Evolutionary conservation across 306 rosid species (phyloP).

Genomic region (Heteromeles arbutifolia): DNA sequence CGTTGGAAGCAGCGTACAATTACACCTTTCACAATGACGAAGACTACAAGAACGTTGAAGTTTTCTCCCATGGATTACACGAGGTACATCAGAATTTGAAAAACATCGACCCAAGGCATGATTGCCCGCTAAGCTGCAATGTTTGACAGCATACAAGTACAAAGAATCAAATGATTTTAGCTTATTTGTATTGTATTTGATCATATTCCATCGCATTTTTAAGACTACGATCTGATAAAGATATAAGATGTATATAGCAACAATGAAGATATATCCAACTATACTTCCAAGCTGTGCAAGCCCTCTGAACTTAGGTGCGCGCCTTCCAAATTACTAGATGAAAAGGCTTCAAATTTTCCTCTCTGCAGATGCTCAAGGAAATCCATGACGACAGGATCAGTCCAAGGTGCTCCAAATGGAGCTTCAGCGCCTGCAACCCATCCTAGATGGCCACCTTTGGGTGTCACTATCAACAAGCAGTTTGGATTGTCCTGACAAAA

Average conservation of each 20-base stretch:
- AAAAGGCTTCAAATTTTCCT: slow-evolving; percentile 19
- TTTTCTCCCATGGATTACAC: not conserved
- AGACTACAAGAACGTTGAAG: not conserved
- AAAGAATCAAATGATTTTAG: no score
- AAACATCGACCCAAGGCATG: no score
- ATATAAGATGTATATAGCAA: not conserved
- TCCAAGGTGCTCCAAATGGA: slow-evolving; percentile 87
- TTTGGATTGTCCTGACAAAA: slow-evolving; percentile 69
- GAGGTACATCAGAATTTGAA: no score
- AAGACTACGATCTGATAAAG: not conserved
- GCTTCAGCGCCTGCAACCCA: slow-evolving; percentile 91
- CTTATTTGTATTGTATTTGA: not conserved
- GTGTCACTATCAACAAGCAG: slow-evolving; percentile 81
- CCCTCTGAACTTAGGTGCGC: slow-evolving; percentile 9
- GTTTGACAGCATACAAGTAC: no score
- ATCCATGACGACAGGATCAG: slow-evolving; percentile 73
- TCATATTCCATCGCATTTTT: not conserved
- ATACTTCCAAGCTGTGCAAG: slow-evolving; percentile 36
- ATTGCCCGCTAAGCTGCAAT: no score
- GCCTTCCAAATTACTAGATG: slow-evolving; percentile 7
- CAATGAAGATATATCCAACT: slow-evolving; percentile 10
- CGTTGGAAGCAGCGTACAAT: not conserved
- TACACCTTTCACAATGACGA: not conserved
- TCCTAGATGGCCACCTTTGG: slow-evolving; percentile 92
- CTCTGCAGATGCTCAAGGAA: slow-evolving; percentile 65